Conservation (phyloP, 1,284 basidiomycete genomes). For the Singerocomus inundabilis region DNA sequence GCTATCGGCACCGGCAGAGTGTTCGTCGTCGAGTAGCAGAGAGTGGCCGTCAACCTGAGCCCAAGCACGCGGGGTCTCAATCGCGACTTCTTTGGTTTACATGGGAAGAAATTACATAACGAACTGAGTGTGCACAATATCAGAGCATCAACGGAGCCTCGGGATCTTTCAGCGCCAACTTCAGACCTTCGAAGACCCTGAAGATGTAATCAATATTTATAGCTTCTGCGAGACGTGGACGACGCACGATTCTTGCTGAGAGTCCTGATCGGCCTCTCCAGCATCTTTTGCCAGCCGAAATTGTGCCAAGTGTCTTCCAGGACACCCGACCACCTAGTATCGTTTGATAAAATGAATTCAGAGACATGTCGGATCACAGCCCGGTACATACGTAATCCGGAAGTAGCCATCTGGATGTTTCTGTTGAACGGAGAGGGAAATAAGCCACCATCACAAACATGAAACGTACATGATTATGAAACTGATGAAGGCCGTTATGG, state of each 20-base stretch:
- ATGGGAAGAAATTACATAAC: too few relatives aligned
- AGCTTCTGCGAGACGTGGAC: background rate
- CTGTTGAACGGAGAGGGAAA: background rate
- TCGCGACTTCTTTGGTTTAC: too few relatives aligned
- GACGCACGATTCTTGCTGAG: constrained; percentile 52
- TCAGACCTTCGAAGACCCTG: background rate
- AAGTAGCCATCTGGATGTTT: constrained; percentile 42
- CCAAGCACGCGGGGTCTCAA: too few relatives aligned
- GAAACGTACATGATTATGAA: constrained; percentile 47
- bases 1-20: too few relatives aligned
- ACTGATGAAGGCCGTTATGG: constrained; percentile 55
- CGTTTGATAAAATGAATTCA: constrained; percentile 39
- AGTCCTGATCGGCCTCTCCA: constrained; percentile 65
- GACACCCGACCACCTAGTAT: constrained; percentile 62
- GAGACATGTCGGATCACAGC: background rate
- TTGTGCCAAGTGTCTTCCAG: constrained; percentile 65
- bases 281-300: constrained; percentile 74
- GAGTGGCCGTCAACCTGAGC: too few relatives aligned
- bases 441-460: constrained; percentile 16
- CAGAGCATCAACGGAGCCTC: too few relatives aligned
- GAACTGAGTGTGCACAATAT: too few relatives aligned
- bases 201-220: too few relatives aligned
- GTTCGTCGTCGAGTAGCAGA: too few relatives aligned
- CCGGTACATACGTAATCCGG: constrained; percentile 50
- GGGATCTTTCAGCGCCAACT: constrained; percentile 9